A percentile compares a stretch with the other conserved stretches of the same genome.
These are phyloP conservation scores for Petunia secreta DNA, from an alignment of 257 asterid genomes.

Conservation along the genomic window DNA sequence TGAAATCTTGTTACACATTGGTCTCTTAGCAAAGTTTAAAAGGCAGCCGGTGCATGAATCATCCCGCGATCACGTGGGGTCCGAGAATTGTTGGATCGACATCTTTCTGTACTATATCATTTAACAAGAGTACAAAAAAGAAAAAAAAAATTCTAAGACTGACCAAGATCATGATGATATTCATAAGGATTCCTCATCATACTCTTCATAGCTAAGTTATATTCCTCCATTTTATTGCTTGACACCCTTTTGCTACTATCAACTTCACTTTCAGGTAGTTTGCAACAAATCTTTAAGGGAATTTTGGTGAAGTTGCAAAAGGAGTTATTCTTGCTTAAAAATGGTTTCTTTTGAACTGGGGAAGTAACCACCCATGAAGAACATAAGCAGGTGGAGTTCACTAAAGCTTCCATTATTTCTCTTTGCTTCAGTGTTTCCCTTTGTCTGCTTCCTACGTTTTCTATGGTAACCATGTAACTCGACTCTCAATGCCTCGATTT, in stretches of 20 bases:
- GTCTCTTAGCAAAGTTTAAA: too few species aligned
- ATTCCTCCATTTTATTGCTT: conserved; percentile 62
- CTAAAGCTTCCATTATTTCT: conserved; percentile 45
- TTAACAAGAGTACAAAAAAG: background rate
- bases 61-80: too few species aligned
- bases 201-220: conserved; percentile 76
- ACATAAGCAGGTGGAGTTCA: conserved; percentile 24
- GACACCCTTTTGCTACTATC: conserved; percentile 33
- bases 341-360: conserved; percentile 31
- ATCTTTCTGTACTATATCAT: too few species aligned
- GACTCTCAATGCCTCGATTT: background rate
- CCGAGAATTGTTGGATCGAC: too few species aligned
- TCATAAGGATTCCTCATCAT: conserved; percentile 96
- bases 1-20: too few species aligned
- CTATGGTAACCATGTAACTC: background rate
- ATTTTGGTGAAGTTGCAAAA: conserved; percentile 27
- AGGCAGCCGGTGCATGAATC: too few species aligned
- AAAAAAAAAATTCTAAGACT: conserved; percentile 6
- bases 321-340: conserved; percentile 28
- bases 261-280: conserved; percentile 47
- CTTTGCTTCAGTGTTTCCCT: background rate
- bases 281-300: conserved; percentile 47
- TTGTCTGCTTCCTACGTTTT: background rate
- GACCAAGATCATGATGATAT: conserved; percentile 92
- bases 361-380: conserved; percentile 32